Evolutionary conservation across 1,284 basidiomycete genomes (phyloP), one percentile per base, ranked within the genome.

Genomic region (Malassezia arunalokei): DNA sequence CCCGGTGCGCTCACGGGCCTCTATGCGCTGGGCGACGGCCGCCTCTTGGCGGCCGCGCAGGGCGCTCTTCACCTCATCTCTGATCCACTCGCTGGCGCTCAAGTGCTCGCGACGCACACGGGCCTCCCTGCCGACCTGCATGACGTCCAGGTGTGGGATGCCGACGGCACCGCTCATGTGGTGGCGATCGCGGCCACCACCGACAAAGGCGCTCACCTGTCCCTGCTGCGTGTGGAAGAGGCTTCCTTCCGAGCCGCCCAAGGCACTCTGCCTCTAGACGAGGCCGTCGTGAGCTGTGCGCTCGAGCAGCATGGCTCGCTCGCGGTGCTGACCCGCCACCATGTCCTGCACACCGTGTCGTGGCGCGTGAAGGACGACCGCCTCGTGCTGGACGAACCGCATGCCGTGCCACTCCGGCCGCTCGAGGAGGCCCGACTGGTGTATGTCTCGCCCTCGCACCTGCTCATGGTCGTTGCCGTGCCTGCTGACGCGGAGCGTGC

Each of bases 361-460:
- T 39, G 2, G 17, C 11, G 17, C 37, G 32, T 9, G 40, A 14
- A 1, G n/a, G 35, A 32, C 17, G 30, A 3, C 2, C 12, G n/a
- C 20, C 14, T 38, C n/a, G n/a, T 20, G 15, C 9, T 43, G 15
- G 17, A 48, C 11, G 47, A 6, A 29, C 27, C 28, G 20, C 31
- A 35, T 9, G 15, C 29, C 17, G 41, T 49, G n/a, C 37, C 30
- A 27, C 32, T 39, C 17, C 33, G 46, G 44, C 43, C 43, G 28
- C 27, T 29, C n/a, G 29, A n/a, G 8, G 9, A 33, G 11, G 43
- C 43, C 14, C 27, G 44, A 8, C 24, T 50, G 30, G 28, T 55
- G 8, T 40, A 40, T 14, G 39, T 55, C 40, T 46, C 47, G 5
- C 28, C 42, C n/a, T 46, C 47, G 35, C 53, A 55, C 43, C 39